Evolutionary conservation across 768 basidiomycete species (phyloP).

Genomic region (Daedaleopsis sinensis): DNA sequence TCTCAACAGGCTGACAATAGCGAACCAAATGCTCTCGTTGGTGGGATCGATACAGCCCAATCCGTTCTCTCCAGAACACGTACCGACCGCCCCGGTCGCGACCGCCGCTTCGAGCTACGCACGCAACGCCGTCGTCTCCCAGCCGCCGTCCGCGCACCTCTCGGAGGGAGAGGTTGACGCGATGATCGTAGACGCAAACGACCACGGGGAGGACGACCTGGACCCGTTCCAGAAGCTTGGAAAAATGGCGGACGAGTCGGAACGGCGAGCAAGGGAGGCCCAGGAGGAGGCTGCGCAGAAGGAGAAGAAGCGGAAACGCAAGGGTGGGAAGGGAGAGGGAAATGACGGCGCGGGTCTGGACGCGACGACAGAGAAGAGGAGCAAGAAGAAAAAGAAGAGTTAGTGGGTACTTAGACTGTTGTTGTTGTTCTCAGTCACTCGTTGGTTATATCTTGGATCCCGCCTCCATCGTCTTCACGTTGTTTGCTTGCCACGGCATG

Average conservation of each 20-base stretch:
- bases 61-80: conserved; percentile 69
- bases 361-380: conserved; percentile 24
- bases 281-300: conserved; percentile 29
- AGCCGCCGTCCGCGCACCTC: conserved; percentile 16
- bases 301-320: conserved; percentile 35
- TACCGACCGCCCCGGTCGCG: conserved; percentile 33
- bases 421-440: too few relatives aligned
- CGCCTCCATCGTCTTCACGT: too few relatives aligned
- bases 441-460: too few relatives aligned
- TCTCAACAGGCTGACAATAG: conserved; percentile 70
- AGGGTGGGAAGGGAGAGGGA: conserved; percentile 24
- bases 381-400: conserved; percentile 30
- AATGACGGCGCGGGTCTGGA: conserved; percentile 12
- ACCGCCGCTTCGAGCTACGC: conserved; percentile 15
- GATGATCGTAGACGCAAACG: conserved; percentile 28
- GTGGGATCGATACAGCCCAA: conserved; percentile 81
- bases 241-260: conserved; percentile 33
- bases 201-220: conserved; percentile 29
- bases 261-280: conserved; percentile 24
- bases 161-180: conserved; percentile 27
- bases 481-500: too few relatives aligned
- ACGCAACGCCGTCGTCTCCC: neutral
- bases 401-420: too few relatives aligned
- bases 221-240: conserved; percentile 37
- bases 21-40: conserved; percentile 92